Evolutionary conservation across 2,329 filamentous ascomycete genomes (phyloP).

Genomic region (Albifimbria verrucaria): DNA sequence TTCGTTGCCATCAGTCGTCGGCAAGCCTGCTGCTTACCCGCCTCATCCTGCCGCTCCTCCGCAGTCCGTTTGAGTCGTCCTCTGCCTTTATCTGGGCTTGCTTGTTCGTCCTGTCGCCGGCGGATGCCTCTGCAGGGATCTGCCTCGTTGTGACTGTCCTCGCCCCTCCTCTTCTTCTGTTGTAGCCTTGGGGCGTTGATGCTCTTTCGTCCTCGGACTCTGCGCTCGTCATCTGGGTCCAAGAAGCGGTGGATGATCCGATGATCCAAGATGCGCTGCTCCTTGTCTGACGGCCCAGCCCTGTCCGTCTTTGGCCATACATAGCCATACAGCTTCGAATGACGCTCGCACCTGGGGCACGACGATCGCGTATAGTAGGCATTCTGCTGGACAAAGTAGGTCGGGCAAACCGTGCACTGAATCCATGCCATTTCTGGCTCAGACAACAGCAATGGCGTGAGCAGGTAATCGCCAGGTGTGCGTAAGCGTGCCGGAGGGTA

Average conservation of each 20-base stretch:
- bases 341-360: slow-evolving; percentile 90
- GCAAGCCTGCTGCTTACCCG: slow-evolving; percentile 29
- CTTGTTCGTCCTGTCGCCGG: slow-evolving; percentile 19
- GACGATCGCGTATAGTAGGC: slow-evolving; percentile 82
- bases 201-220: slow-evolving; percentile 41
- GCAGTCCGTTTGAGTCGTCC: slow-evolving; percentile 17
- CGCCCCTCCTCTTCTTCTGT: slow-evolving; percentile 18
- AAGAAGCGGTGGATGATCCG: slow-evolving; percentile 84
- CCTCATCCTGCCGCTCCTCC: slow-evolving; percentile 32
- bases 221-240: slow-evolving; percentile 63
- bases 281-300: slow-evolving; percentile 69
- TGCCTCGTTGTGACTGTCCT: too few species aligned
- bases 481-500: slow-evolving; percentile 39
- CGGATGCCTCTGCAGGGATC: neutral
- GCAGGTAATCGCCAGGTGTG: slow-evolving; percentile 74
- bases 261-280: slow-evolving; percentile 75
- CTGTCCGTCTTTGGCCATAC: slow-evolving; percentile 94
- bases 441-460: slow-evolving; percentile 72
- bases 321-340: slow-evolving; percentile 93
- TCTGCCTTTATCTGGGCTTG: slow-evolving; percentile 20
- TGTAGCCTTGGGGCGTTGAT: slow-evolving; percentile 13
- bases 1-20: slow-evolving; percentile 12
- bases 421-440: slow-evolving; percentile 81
- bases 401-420: slow-evolving; percentile 78
- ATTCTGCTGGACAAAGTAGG: slow-evolving; percentile 82